phyloP scores from a whole-genome alignment of 768 basidiomycete genomes.

The Boletus speciosus region DNA sequence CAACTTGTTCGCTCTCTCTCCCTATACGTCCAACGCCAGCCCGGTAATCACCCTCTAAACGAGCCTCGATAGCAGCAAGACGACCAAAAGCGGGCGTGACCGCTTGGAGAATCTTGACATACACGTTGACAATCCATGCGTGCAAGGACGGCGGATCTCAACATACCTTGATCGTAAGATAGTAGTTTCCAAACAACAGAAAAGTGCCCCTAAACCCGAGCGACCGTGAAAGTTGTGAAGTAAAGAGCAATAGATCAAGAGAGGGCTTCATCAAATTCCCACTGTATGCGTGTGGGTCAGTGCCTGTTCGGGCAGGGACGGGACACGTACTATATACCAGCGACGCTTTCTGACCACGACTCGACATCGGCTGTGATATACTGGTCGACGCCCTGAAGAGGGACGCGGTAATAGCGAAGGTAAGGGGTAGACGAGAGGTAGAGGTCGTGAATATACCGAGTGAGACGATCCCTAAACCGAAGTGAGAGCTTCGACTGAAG shows the following conservation, averaged over 20 bases:
- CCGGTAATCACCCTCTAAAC: conserved; percentile 88
- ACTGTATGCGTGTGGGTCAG: conserved; percentile 37
- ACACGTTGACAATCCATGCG: neutral
- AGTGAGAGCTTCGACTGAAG: conserved; percentile 85
- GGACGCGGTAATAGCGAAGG: conserved; percentile 63
- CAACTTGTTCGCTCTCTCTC: conserved; percentile 89
- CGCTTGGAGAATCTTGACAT: conserved; percentile 57
- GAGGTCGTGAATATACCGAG: conserved; percentile 87
- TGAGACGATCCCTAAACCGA: conserved; percentile 78
- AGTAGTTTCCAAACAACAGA: conserved; percentile 80
- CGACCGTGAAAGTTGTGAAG: conserved; percentile 82
- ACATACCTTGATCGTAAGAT: conserved; percentile 61
- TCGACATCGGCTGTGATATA: conserved; percentile 93
- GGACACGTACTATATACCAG: conserved; percentile 82
- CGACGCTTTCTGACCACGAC: conserved; percentile 80
- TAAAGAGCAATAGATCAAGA: conserved; percentile 88
- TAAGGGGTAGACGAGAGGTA: conserved; percentile 77
- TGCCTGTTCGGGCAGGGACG: neutral
- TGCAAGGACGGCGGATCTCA: neutral
- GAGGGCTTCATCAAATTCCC: conserved; percentile 93
- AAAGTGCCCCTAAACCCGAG: conserved; percentile 83
- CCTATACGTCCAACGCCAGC: conserved; percentile 83
- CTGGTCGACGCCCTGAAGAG: conserved; percentile 79
- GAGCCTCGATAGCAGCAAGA: conserved; percentile 83
- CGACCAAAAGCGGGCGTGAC: conserved; percentile 93